Base-by-base conservation (phyloP, 257 asterid genomes). In the Dorcoceras hygrometricum region DNA sequence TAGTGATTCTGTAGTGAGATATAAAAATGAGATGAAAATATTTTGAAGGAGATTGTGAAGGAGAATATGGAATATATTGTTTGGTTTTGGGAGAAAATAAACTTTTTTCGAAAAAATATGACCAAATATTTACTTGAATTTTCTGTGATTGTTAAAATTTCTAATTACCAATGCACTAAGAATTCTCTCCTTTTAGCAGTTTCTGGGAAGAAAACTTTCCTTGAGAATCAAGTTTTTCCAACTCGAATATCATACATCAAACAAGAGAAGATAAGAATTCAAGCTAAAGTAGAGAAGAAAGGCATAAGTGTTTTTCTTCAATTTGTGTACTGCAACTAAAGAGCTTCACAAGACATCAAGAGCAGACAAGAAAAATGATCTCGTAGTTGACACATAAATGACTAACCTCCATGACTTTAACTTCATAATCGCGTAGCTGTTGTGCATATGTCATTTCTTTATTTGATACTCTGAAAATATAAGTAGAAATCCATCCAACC, bases 371-470 rank as follows among this genome's bases (percentile, higher is more conserved):
- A 57, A 48, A 27, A 48, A 12, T 6, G n/a, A 31, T 2, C 26
- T 9, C 1, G n/a, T 23, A 71, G 43, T 73, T 51, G 22, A 16
- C 57, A 23, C 48, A 11, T 12, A 10, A 23, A 73, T 8, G 72
- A 74, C 67, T 34, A 16, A 92, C 97, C 95, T 94, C 78, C 96
- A 94, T 94, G 77, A 88, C 99, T 88, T 94, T 88, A 78, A 70
- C 84, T 74, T 90, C 99, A n/a, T 90, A 94, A 74, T 94, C 96
- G 3, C 95, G 86, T 68, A 94, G 60, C 69, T 90, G 99, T 66
- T 86, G 87, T 67, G 93, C 99, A 66, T 90, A 94, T 16, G 99
- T 94, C 99, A 94, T 94, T 76, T 90, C 96, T 80, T 90, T 94
- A 78, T 94, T 94, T 25, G 95, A 87, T 67, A 94, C 99, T 72